These are phyloP conservation scores for Brassica cretica DNA, from an alignment of 345 rosid species.

Conservation along the genomic window DNA sequence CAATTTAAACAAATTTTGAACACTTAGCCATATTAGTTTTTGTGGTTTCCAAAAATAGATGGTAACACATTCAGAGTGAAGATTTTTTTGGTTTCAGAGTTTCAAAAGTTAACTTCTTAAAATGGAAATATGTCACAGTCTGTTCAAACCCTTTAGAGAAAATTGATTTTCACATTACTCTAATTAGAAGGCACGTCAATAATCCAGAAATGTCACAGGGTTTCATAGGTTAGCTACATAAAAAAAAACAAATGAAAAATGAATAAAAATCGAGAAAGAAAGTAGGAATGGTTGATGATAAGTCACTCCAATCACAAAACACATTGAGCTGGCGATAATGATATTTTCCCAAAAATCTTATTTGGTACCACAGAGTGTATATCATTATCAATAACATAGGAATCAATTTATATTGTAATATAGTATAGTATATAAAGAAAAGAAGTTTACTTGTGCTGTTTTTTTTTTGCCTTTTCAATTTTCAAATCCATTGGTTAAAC, in stretches of 20 bases:
- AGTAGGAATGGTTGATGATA: slow-evolving; percentile 39
- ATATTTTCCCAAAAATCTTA: slow-evolving; percentile 25
- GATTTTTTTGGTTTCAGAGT: background rate
- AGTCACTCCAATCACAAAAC: slow-evolving; percentile 36
- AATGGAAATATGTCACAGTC: background rate
- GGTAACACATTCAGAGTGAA: slow-evolving; percentile 10
- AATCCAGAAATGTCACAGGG: background rate
- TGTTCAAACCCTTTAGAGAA: background rate
- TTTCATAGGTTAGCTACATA: background rate
- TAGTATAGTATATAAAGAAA: slow-evolving; percentile 19
- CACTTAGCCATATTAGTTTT: background rate
- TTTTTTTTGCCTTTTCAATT: slow-evolving; percentile 3
- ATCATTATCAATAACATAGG: slow-evolving; percentile 40
- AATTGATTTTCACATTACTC: slow-evolving; percentile 19
- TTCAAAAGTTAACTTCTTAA: background rate
- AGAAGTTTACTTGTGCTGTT: slow-evolving; percentile 29
- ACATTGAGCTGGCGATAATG: slow-evolving; percentile 40
- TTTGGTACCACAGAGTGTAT: slow-evolving; percentile 38
- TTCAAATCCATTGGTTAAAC: slow-evolving; percentile 7
- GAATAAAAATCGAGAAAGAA: background rate
- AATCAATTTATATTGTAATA: slow-evolving; percentile 37
- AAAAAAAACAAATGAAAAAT: background rate
- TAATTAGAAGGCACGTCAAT: slow-evolving; percentile 4
- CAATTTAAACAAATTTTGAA: background rate
- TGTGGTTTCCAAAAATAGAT: background rate